A percentile compares a stretch with the other conserved stretches of the same genome.
Conservation (phyloP, 1,284 basidiomycete species). For the Hymenochaete sp. region DNA sequence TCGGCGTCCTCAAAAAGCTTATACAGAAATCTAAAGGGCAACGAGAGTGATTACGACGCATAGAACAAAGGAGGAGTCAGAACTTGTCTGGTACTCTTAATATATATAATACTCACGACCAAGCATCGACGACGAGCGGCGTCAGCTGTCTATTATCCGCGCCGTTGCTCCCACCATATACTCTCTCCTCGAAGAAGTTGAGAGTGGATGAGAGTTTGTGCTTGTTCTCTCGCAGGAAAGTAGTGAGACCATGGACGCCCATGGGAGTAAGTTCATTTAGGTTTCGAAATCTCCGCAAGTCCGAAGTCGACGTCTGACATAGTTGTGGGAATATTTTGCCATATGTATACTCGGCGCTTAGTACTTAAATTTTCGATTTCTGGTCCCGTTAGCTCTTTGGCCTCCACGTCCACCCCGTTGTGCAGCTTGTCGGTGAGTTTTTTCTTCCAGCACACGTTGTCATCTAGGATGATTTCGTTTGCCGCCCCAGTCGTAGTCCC, state of each 20-base stretch:
- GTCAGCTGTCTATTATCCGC: conserved; percentile 16
- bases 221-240: conserved; percentile 69
- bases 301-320: neutral
- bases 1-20: conserved; percentile 53
- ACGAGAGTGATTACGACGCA: conserved; percentile 4
- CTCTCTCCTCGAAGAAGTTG: conserved; percentile 32
- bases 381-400: neutral
- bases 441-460: neutral
- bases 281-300: too few species aligned
- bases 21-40: conserved; percentile 63
- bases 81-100: conserved; percentile 9
- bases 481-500: conserved; percentile 23
- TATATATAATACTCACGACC: conserved; percentile 64
- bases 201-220: conserved; percentile 48
- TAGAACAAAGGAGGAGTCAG: too few species aligned
- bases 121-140: conserved; percentile 70
- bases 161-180: too few species aligned
- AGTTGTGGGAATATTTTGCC: neutral
- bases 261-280: too few species aligned
- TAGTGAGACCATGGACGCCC: conserved; percentile 77
- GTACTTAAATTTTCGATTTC: neutral
- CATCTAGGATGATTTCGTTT: conserved; percentile 20
- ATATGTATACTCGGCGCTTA: too few species aligned
- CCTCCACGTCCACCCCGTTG: neutral
- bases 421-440: conserved; percentile 2